Conservation (phyloP, 768 basidiomycete species). For the Amanita molliuscula region DNA sequence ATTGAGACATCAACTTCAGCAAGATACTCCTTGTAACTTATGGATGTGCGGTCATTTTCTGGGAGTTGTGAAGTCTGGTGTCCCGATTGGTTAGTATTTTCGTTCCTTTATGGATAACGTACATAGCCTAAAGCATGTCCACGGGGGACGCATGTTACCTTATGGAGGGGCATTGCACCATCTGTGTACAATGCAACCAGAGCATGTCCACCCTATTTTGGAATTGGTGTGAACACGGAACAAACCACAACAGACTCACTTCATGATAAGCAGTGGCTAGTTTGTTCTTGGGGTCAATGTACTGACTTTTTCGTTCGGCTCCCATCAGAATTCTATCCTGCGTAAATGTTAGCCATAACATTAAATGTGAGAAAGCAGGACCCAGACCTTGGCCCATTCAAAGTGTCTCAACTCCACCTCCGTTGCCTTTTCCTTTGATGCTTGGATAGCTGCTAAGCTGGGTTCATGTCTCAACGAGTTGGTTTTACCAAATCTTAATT, state of each 20-base stretch:
- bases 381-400: constrained; percentile 89
- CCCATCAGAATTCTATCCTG: constrained; percentile 96
- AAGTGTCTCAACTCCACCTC: constrained; percentile 75
- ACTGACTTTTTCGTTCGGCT: constrained; percentile 84
- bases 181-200: constrained; percentile 91
- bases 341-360: background rate
- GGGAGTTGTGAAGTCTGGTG: constrained; percentile 67
- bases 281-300: constrained; percentile 80
- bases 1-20: constrained; percentile 86
- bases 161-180: constrained; percentile 94
- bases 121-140: constrained; percentile 89
- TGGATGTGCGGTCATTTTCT: constrained; percentile 63
- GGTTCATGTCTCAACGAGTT: constrained; percentile 6
- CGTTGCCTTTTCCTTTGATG: constrained; percentile 71
- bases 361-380: background rate
- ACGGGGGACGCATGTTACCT: constrained; percentile 95
- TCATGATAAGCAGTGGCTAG: constrained; percentile 95
- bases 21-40: constrained; percentile 64
- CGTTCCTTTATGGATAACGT: constrained; percentile 20
- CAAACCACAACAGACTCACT: constrained; percentile 27
- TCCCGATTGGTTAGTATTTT: background rate
- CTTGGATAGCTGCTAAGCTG: constrained; percentile 89
- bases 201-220: constrained; percentile 74
- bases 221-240: constrained; percentile 4
- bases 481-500: constrained; percentile 1